Conservation (phyloP, 352 stramenopile genomes). For the Albugo candida region DNA sequence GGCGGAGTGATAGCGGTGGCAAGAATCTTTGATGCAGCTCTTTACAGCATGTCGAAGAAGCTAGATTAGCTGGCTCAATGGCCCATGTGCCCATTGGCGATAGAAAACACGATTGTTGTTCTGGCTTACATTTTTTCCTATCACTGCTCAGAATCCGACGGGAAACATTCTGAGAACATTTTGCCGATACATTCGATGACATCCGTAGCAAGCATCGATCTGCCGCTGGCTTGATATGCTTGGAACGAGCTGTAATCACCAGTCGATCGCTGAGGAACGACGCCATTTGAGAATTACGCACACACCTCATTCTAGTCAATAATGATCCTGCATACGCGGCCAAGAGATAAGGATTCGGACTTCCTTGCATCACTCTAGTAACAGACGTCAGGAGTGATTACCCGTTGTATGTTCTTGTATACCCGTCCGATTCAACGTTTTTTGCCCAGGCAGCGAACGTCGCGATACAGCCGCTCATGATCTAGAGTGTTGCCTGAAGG, state of each 20-base stretch:
- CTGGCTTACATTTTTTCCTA: too few species aligned
- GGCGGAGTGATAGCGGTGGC: constrained; percentile 73
- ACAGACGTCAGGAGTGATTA: background rate
- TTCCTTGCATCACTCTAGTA: background rate
- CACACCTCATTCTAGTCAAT: constrained; percentile 50
- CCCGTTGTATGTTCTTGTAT: background rate
- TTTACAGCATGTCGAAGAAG: constrained; percentile 77
- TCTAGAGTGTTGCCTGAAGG: constrained; percentile 11
- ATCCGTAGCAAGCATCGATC: constrained; percentile 73
- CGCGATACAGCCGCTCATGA: constrained; percentile 62
- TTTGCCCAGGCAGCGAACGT: constrained; percentile 63
- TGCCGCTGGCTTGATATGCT: constrained; percentile 46
- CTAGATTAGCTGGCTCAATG: constrained; percentile 27
- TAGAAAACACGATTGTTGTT: too few species aligned
- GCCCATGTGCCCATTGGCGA: too few species aligned
- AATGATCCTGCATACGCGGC: constrained; percentile 60
- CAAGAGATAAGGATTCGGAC: constrained; percentile 36
- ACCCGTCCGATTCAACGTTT: constrained; percentile 19
- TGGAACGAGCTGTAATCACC: constrained; percentile 17
- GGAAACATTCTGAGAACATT: constrained; percentile 14
- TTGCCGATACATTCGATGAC: constrained; percentile 45
- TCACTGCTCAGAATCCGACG: too few species aligned
- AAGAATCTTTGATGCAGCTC: constrained; percentile 67
- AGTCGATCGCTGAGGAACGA: background rate
- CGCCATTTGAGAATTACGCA: constrained; percentile 4